A percentile compares a stretch with the other conserved stretches of the same genome.
These are phyloP conservation scores for Chytriomyces hyalinus DNA, from an alignment of 192 early-diverging fungal genomes.

Conservation along the genomic window DNA sequence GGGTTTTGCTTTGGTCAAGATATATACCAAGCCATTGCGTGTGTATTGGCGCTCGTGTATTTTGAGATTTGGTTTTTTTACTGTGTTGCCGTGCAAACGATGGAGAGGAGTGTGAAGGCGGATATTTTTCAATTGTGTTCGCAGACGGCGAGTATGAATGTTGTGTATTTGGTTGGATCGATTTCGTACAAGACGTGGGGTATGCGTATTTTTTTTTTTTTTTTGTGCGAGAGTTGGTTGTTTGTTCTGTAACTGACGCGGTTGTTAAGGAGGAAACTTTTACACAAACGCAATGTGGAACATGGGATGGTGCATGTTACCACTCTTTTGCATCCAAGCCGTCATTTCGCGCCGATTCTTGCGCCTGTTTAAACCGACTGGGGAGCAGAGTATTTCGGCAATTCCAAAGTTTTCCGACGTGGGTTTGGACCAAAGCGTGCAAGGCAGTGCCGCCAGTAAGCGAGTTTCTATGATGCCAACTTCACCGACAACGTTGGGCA, in stretches of 20 bases:
- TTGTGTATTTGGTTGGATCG: background rate
- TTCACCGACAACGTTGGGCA: no score
- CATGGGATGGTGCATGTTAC: constrained; percentile 19
- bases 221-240: no score
- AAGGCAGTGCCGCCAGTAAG: no score
- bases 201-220: no score
- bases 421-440: no score
- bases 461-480: no score
- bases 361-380: no score
- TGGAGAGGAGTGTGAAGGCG: background rate
- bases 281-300: constrained; percentile 19
- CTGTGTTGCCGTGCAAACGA: background rate
- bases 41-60: background rate
- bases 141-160: background rate
- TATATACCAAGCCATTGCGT: constrained; percentile 14
- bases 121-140: constrained; percentile 13
- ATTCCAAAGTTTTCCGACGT: no score
- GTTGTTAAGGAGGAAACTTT: background rate
- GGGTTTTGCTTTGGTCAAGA: constrained; percentile 9
- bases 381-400: no score
- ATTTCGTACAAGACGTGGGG: background rate
- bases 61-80: constrained; percentile 8
- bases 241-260: no score
- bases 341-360: no score
- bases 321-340: background rate